Evolutionary conservation across 305 asterid genomes (phyloP), one percentile per base, ranked within the genome.

Genomic region (Rubia tinctorum): DNA sequence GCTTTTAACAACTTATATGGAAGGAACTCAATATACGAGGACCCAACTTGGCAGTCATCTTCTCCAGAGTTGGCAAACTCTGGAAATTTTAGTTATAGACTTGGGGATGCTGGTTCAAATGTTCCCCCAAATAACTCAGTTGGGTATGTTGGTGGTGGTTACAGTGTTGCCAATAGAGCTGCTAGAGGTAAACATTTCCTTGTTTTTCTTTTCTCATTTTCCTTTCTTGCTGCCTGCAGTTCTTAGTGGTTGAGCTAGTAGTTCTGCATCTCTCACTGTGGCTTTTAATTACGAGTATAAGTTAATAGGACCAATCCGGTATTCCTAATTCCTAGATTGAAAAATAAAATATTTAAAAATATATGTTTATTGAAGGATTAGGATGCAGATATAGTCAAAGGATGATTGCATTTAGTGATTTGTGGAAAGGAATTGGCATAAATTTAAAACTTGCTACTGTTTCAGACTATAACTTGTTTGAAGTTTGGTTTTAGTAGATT

Each of bases 1-100:
- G 67, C 73, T 78, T 80, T 86, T 72, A 90, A 84, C 27, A 81
- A 85, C 78, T 72, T 88, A 43, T 86, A 82, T 61, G 93, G 83
- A 65, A 77, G 83, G 25, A 80, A 83, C 71, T 85, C 88, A 43
- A 75, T 88, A 63, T 83, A 85, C 59, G 87, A 78, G 67, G 87
- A 79, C 53, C 77, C 82, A 20, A 62, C 81, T 44, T 78, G 81
- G 82, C 79, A 75, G 10, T 69, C 79, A 59, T 74, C 79, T 20
- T 76, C 87, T 63, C 77, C 82, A 0, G 84, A 80, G 67, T 69
- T 78, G 40, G 80, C 71, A 37, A 75, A 34, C 51, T 30, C 85
- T 71, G 75, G 73, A 56, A 68, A 78, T 71, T 68, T 81, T 73
- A 73, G 68, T 73, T 81, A 79, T 79, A 78, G 84, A 62, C 79